Percentiles rank a stretch among this genome's conserved stretches.
Conservation (phyloP, 306 rosid species). For the Dalbergia cochinchinensis region DNA sequence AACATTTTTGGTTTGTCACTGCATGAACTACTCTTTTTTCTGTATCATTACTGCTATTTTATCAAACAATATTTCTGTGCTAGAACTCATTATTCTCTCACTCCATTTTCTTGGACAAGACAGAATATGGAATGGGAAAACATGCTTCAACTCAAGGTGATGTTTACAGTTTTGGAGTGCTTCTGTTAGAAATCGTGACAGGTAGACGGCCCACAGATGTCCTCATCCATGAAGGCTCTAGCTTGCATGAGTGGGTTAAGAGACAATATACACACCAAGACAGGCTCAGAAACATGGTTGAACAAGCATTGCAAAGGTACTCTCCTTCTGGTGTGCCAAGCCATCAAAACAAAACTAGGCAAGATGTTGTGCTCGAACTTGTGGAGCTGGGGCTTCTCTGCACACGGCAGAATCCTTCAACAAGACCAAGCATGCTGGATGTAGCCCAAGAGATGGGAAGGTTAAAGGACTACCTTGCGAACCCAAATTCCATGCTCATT, state of each 20-base stretch:
- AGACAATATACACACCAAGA: conserved; percentile 62
- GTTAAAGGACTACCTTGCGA: conserved; percentile 73
- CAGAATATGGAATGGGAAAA: conserved; percentile 91
- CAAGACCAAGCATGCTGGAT: conserved; percentile 84
- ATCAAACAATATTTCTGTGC: conserved; percentile 31
- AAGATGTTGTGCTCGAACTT: conserved; percentile 70
- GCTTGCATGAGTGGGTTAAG: conserved; percentile 86
- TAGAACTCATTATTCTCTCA: background rate
- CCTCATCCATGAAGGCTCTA: conserved; percentile 69
- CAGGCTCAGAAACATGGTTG: conserved; percentile 62
- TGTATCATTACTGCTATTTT: background rate
- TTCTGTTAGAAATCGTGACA: conserved; percentile 74
- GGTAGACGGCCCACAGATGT: conserved; percentile 84
- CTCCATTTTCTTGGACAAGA: conserved; percentile 34
- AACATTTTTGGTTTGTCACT: conserved; percentile 3
- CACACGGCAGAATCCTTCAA: conserved; percentile 75
- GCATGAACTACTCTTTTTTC: background rate
- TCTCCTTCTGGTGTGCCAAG: conserved; percentile 43
- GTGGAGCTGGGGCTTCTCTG: conserved; percentile 84
- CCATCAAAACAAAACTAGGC: conserved; percentile 49
- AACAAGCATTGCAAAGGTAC: conserved; percentile 63
- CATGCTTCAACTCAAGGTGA: conserved; percentile 80
- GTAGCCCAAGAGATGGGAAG: conserved; percentile 77
- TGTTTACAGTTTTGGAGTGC: conserved; percentile 85
- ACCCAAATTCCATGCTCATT: conserved; percentile 46